Evolutionary conservation across 345 rosid genomes (phyloP), one percentile per base, ranked within the genome.

Genomic region (Cardamine occulta): DNA sequence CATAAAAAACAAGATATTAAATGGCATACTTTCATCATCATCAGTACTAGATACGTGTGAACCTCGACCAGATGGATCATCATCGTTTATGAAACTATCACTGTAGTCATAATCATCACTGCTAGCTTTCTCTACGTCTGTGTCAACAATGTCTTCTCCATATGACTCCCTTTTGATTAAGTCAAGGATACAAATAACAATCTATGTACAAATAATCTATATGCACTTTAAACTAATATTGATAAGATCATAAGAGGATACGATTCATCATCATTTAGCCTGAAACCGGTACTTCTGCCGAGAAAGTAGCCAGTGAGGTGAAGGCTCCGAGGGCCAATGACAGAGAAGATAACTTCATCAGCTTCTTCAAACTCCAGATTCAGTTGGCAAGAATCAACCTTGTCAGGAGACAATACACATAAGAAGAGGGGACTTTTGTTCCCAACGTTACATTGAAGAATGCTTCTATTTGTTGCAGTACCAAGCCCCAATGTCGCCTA

Each of bases 381-480:
- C 49, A 92, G 40, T 19, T 84, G 94, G 39, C 84, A 90, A 12
- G 85, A 79, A 73, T 90, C 96, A 0, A 65, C 15, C 75, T 76
- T 66, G 2, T 76, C 80, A 10, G 94, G 94, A 76, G 82, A 79
- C 83, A 92, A 63, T 12, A 85, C 66, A 49, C 96, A 92, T 0
- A 92, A 71, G 24, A 83, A 80, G 52, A 92, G 83, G 1, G 96
- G 91, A 40, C 75, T 82, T 65, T 64, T 85, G 67, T 81, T 79
- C 68, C 97, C 97, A 26, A 87, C 87, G 67, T 85, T 92, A 73
- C 97, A 90, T 79, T 90, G 94, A 58, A 90, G 85, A 55, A 85
- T 61, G 55, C 84, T 83, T 70, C 77, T 86, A 28, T 45, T 62
- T 13, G 49, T 44, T 39, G 68, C 71, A 29, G 61, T 69, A n/a